phyloP scores from a whole-genome alignment of 2,329 filamentous ascomycete species.

The Massarina eburnea region DNA sequence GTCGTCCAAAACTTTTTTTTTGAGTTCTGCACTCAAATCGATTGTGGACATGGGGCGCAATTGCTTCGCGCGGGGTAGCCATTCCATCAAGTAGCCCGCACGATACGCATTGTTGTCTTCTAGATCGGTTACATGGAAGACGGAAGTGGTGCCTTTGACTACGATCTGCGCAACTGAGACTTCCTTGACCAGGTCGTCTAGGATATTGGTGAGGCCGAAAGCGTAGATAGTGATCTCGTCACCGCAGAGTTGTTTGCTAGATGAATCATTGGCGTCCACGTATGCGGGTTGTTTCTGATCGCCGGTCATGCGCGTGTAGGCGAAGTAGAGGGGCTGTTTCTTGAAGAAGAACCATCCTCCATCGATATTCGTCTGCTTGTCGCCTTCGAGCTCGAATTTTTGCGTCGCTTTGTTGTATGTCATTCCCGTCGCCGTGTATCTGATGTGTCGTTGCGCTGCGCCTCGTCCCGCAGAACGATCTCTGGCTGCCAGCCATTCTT shows the following conservation, averaged over 20 bases:
- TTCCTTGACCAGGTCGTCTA: background rate
- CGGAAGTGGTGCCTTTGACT: background rate
- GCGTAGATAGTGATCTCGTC: conserved; percentile 2
- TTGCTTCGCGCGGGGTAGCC: background rate
- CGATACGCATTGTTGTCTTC: background rate
- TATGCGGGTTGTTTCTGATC: background rate
- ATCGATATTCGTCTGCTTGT: background rate
- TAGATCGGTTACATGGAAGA: background rate
- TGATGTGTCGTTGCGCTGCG: background rate
- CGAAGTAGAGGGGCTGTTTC: conserved; percentile 1
- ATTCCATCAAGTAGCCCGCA: background rate
- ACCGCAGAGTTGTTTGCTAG: background rate
- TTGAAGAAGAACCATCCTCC: conserved; percentile 6
- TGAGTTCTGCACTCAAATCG: conserved; percentile 4
- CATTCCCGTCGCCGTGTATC: background rate
- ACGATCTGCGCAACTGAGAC: background rate
- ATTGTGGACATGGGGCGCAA: conserved; percentile 5
- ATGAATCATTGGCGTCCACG: background rate
- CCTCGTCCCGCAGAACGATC: background rate
- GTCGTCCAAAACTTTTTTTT: conserved; percentile 5
- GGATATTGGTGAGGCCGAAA: background rate
- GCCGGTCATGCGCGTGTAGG: background rate
- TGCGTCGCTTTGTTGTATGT: background rate
- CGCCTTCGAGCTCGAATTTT: background rate
- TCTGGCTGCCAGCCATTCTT: background rate